phyloP scores from a whole-genome alignment of 164 flowering plant species.

The Aristolochia contorta region DNA sequence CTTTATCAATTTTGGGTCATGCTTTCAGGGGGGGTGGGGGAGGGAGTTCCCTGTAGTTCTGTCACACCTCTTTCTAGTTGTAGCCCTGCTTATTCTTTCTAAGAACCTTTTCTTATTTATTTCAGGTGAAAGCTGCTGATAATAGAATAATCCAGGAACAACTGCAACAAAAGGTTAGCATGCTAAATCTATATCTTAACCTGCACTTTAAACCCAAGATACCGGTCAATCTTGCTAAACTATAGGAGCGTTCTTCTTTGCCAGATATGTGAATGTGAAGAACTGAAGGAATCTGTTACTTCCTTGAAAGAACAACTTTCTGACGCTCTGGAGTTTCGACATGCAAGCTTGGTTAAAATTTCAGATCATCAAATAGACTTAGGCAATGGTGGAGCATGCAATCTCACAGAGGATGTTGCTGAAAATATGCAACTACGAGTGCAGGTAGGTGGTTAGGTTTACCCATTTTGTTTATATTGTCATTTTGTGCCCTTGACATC shows the following conservation, averaged over 20 bases:
- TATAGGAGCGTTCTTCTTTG: constrained; percentile 5
- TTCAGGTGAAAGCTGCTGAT: constrained; percentile 78
- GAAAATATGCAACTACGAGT: constrained; percentile 24
- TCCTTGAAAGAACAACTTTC: constrained; percentile 69
- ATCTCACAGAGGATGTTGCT: constrained; percentile 15
- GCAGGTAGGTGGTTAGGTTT: constrained; percentile 28
- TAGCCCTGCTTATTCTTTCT: no score
- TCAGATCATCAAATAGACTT: constrained; percentile 12
- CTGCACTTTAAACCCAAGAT: constrained; percentile 1
- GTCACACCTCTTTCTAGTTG: no score
- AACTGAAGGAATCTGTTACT: constrained; percentile 45
- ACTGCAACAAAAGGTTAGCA: constrained; percentile 69
- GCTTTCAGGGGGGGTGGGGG: no score
- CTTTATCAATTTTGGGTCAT: no score
- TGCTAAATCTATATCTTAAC: background rate
- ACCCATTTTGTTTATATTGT: no score
- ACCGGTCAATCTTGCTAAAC: background rate
- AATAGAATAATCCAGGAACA: constrained; percentile 93
- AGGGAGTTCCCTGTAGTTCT: no score
- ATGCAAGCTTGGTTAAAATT: constrained; percentile 18
- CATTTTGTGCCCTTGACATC: background rate
- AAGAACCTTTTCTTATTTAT: background rate
- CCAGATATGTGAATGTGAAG: constrained; percentile 73
- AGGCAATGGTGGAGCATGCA: constrained; percentile 18
- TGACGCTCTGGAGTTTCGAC: constrained; percentile 33